Evolutionary conservation across 495 filamentous ascomycete genomes (phyloP).

Genomic region (Echria macrotheca): DNA sequence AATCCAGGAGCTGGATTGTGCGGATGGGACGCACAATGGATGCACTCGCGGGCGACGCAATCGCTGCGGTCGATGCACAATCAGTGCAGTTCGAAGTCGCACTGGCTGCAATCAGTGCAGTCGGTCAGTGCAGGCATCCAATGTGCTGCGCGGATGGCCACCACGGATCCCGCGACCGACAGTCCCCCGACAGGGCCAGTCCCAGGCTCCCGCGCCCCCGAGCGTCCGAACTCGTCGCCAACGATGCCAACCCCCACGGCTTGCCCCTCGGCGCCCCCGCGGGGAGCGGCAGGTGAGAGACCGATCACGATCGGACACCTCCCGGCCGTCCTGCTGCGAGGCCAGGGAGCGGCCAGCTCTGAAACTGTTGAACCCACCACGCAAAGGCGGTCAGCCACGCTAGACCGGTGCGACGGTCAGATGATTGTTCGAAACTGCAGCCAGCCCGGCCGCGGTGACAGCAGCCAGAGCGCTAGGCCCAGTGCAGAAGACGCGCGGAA

Average conservation of each 20-base stretch:
- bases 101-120: neutral
- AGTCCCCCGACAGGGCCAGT: no score
- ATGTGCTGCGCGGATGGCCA: slow-evolving; percentile 7
- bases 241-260: slow-evolving; percentile 2
- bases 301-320: slow-evolving; percentile 5
- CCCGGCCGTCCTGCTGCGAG: no score
- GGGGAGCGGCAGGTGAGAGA: neutral
- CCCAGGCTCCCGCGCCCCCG: neutral
- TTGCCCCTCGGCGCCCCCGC: slow-evolving; percentile 3
- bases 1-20: neutral
- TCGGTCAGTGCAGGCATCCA: neutral
- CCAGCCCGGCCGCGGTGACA: slow-evolving; percentile 9
- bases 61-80: neutral
- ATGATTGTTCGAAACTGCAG: slow-evolving; percentile 19
- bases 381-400: slow-evolving; percentile 1
- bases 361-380: slow-evolving; percentile 9
- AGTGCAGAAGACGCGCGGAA: slow-evolving; percentile 16
- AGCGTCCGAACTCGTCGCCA: neutral
- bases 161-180: neutral
- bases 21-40: neutral
- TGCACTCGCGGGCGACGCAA: neutral
- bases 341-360: no score
- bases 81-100: neutral
- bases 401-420: slow-evolving; percentile 8
- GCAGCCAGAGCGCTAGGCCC: slow-evolving; percentile 13